Evolutionary conservation across 2,329 filamentous ascomycete species (phyloP), one percentile per base, ranked within the genome.

Genomic region (Fusarium pilosicola): DNA sequence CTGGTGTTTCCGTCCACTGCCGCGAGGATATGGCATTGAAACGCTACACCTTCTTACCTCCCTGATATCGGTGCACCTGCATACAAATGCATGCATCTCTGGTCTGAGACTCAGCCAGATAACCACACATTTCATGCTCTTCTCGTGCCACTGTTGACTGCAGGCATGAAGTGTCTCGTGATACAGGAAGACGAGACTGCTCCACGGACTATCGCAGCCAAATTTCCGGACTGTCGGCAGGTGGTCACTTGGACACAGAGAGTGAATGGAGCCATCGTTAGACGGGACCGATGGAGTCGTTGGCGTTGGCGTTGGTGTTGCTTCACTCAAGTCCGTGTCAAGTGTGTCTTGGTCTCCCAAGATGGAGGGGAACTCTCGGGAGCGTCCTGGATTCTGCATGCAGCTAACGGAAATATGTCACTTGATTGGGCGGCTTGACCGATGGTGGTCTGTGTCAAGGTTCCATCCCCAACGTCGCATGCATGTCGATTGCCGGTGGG

Each of bases 361-460:
- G 36, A 52, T 54, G 26, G 54, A 65, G 67, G 46, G 49, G 57
- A 46, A 34, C 51, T 62, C 51, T 73, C 67, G 65, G 70, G 70
- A 73, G 48, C 65, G 65, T 61, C 65, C 74, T 71, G 58, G 71
- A 62, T 76, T 71, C 63, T 75, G 74, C 72, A 75, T 75, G 65
- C 75, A 71, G 62, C 76, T 70, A 68, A 58, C 51, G 52, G 26
- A 51, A 59, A 45, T 20, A 44, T 54, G 56, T 54, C 51, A 66
- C 56, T 36, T 78, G 76, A 77, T 77, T 78, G 76, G 76, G 44
- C 45, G 48, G 56, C 51, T 56, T 46, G 56, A 42, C 66, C 68
- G 65, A 63, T 45, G 42, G 38, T 73, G 70, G 74, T 66, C 61
- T 54, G 65, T 68, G 62, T 65, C 52, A 51, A 39, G 46, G 26